phyloP scores from a whole-genome alignment of 1,284 basidiomycete genomes.

The Cryptococcus floricola region DNA sequence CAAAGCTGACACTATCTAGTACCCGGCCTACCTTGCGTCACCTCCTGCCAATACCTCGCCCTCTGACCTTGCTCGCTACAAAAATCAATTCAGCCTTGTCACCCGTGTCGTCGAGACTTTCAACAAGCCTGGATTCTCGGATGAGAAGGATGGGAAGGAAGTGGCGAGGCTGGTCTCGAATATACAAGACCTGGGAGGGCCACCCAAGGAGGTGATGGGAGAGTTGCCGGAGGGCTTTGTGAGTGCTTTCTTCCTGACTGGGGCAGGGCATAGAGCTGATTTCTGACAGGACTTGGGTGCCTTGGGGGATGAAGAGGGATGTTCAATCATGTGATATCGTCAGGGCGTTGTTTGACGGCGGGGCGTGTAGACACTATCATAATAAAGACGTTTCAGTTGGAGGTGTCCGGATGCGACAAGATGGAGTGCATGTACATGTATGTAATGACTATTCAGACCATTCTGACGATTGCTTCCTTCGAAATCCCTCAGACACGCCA shows the following conservation, averaged over 20 bases:
- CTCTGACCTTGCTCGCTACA: constrained; percentile 67
- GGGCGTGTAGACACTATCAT: too few species aligned
- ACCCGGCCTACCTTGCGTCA: constrained; percentile 69
- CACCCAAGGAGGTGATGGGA: constrained; percentile 87
- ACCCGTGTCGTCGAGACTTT: constrained; percentile 68
- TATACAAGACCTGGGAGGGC: constrained; percentile 64
- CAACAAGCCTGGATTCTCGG: constrained; percentile 63
- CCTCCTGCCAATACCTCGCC: constrained; percentile 56
- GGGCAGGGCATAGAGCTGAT: constrained; percentile 1
- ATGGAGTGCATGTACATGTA: too few species aligned
- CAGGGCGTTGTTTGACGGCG: too few species aligned
- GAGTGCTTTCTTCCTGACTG: constrained; percentile 17
- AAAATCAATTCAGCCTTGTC: constrained; percentile 64
- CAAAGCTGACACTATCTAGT: constrained; percentile 53
- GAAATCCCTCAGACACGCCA: too few species aligned
- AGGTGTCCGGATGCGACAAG: too few species aligned
- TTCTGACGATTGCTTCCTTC: too few species aligned
- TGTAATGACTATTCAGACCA: too few species aligned
- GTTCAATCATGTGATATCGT: constrained; percentile 34
- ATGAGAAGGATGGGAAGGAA: constrained; percentile 55
- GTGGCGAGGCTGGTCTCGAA: constrained; percentile 32
- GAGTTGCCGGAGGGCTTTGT: constrained; percentile 75
- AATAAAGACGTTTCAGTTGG: too few species aligned
- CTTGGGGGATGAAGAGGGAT: constrained; percentile 36
- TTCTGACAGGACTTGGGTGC: constrained; percentile 37